Evolutionary conservation across 371 early-diverging fungal species (phyloP).

Genomic region (Catenaria anguillulae): DNA sequence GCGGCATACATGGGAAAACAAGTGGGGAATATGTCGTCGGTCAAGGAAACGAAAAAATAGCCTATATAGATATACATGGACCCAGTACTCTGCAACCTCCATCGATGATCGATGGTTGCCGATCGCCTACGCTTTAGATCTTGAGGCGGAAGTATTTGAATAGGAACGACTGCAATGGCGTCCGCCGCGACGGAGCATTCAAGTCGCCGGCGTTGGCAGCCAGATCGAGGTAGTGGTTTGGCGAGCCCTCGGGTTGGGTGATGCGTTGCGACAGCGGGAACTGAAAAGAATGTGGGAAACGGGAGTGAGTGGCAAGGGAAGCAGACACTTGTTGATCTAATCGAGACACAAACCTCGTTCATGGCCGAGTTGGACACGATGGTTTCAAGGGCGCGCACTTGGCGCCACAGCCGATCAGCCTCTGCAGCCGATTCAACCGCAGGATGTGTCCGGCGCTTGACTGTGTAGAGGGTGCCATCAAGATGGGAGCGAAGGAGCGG

Average conservation of each 20-base stretch:
- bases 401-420: neutral
- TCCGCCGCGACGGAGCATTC: neutral
- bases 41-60: no score
- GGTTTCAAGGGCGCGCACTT: neutral
- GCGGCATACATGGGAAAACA: no score
- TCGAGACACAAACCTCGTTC: neutral
- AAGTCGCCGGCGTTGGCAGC: neutral
- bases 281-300: no score
- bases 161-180: neutral
- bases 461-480: neutral
- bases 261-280: neutral
- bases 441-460: neutral
- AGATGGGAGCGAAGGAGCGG: neutral
- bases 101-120: no score
- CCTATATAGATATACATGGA: no score
- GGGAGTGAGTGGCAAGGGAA: no score
- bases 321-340: no score
- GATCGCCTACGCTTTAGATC: no score
- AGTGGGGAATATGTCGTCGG: no score
- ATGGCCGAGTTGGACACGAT: neutral
- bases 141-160: constrained; percentile 2
- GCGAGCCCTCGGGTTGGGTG: neutral
- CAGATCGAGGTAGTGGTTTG: neutral
- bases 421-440: neutral
- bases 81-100: no score